Evolutionary conservation across 2,329 filamentous ascomycete genomes (phyloP), one percentile per base, ranked within the genome.

Genomic region (Epichloe coenophiala): DNA sequence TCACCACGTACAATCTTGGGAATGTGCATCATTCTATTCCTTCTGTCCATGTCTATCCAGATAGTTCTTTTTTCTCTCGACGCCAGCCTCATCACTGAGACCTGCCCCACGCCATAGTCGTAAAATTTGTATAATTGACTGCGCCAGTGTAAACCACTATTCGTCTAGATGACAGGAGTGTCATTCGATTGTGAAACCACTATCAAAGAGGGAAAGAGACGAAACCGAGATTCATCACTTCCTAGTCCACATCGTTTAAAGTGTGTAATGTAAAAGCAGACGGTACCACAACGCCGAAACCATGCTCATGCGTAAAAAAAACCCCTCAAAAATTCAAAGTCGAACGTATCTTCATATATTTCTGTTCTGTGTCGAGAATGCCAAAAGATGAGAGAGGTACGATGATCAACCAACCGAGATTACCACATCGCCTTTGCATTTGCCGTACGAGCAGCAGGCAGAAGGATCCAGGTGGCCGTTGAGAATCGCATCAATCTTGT

Each of bases 391-490:
- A 42, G 19, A n/a, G n/a, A 9, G 9, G 17, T 19, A 15, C 12
- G 0, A n/a, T 13, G 36, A 23, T 44, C 21, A 45, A n/a, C 64
- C 67, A 60, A 74, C 72, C 9, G 67, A 66, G 48, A 75, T 58
- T 42, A 77, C 51, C 45, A 53, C 51, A 12, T 45, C 48, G 49
- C 69, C 69, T 50, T 72, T 71, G 62, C 75, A 78, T 36, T 64
- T 64, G 47, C 75, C 75, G 54, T 77, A 76, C n/a, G 71, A 72
- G 60, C 75, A 78, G 61, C 75, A 78, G 12, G 63, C 70, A 31
- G 74, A 70, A n/a, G 72, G 67, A 19, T 68, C 65, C 53, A 74
- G 64, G 31, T 69, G 60, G 49, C 74, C 73, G 31, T 63, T 70
- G 45, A 78, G 68, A 39, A 78, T 78, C 13, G 63, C 63, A 53